Evolutionary conservation across 139 green algal genomes (phyloP).

Genomic region (Chlorella sp.): DNA sequence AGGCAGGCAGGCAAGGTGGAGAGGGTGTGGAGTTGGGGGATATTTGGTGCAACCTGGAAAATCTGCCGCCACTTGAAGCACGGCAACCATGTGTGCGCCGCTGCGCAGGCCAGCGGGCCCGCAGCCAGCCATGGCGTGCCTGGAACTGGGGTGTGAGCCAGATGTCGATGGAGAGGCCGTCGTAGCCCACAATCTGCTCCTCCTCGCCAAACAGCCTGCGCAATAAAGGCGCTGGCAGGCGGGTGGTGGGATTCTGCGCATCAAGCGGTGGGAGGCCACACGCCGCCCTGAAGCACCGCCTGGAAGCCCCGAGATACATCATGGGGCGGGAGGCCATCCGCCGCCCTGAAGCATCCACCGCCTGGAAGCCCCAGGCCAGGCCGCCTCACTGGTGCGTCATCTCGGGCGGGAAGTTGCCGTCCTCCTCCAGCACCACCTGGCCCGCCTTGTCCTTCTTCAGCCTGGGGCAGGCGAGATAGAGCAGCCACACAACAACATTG

Average conservation of each 20-base stretch:
- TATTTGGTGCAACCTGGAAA: no score
- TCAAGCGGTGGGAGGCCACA: no score
- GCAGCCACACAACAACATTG: no score
- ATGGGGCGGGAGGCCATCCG: no score
- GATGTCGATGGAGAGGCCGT: constrained; percentile 47
- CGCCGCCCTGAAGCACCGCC: no score
- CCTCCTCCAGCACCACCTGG: background rate
- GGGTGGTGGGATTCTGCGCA: no score
- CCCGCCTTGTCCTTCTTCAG: constrained; percentile 7
- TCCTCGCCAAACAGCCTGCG: constrained; percentile 70
- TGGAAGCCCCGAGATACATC: no score
- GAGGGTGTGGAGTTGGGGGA: background rate
- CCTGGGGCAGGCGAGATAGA: no score
- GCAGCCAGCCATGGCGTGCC: background rate
- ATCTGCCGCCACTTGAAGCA: no score
- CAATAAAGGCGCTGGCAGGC: background rate
- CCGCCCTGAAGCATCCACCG: background rate
- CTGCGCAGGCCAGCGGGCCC: no score
- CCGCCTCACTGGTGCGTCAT: constrained; percentile 50
- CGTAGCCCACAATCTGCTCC: constrained; percentile 68
- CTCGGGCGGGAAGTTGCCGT: constrained; percentile 42
- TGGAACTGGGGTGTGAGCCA: constrained; percentile 51
- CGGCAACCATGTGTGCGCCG: background rate
- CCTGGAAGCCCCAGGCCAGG: background rate
- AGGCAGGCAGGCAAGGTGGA: no score